Base-by-base conservation (phyloP, 805 yeast species). In the Lachancea sp. region DNA sequence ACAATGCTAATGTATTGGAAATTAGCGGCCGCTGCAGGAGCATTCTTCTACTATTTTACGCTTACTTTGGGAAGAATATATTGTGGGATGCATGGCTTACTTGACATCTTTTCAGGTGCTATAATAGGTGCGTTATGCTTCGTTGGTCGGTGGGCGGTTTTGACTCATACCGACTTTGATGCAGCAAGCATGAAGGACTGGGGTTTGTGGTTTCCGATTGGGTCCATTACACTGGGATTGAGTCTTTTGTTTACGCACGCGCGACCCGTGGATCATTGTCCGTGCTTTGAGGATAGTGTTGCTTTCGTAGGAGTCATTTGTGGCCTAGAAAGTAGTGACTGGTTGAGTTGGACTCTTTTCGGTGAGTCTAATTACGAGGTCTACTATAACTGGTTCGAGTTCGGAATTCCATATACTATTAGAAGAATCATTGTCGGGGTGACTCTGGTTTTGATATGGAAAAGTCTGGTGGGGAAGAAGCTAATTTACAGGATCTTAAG, bases 1-100 rank as follows among this genome's bases (percentile, higher is more conserved):
- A 33, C 34, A 11, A 35, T 16, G 34, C 9, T 34, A 3, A 12
- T 32, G 19, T n/a, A 26, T 3, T 48, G 48, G 47, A 37, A 48
- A 7, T 11, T 45, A 15, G 32, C 49, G 3, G 37, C 46, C 12
- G 12, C 26, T 3, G 42, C 46, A 5, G 26, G 58, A 7, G 20
- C 46, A 3, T 38, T 57, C 4, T 41, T 58, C 3, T 89, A 89
- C 60, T 80, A 79, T 56, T 48, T 72, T 31, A 78, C 89, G 7
- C 69, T 93, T 48, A 75, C 85, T 1, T 60, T 79, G 49, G 99
- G 99, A 15, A 72, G 99, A 45, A 58, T 91, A 9, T 91, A 93
- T 67, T 89, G 96, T 62, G 99, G 99, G 2, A 91, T 91, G 99
- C 99, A 93, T 66, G 98, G 99, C 2, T 75, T 85, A 48, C 65